phyloP scores from a whole-genome alignment of 2,329 filamentous ascomycete genomes.

The Leptographium procerum region DNA sequence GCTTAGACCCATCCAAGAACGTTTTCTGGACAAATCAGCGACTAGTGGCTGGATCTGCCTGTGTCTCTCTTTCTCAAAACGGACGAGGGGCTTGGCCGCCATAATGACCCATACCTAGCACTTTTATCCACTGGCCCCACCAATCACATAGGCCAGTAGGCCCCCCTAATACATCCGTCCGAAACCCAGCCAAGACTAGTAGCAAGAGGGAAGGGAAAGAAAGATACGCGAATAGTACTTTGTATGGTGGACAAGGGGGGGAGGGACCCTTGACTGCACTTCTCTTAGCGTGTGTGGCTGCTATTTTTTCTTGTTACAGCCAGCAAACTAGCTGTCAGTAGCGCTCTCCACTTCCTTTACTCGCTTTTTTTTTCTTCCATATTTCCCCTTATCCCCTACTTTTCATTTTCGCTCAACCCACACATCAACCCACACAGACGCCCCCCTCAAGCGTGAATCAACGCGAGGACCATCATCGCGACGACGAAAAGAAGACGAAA shows the following conservation, averaged over 20 bases:
- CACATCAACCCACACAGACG: not conserved
- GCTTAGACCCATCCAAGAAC: not conserved
- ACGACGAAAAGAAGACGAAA: not conserved
- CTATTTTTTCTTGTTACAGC: not conserved
- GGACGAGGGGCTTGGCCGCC: not conserved
- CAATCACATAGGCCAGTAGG: constrained; percentile 6
- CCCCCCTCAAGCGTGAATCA: not conserved
- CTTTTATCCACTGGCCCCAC: not conserved
- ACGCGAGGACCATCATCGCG: not conserved
- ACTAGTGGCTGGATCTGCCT: not conserved
- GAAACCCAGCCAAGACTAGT: constrained; percentile 13
- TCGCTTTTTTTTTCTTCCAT: not conserved
- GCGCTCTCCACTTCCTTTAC: not conserved
- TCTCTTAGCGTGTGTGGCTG: not conserved
- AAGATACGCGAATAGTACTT: not conserved
- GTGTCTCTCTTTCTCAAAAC: not conserved
- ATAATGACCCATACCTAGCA: not conserved
- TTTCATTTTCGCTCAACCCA: not conserved
- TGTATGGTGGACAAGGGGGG: not conserved
- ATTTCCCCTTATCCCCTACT: not conserved
- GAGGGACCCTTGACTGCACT: not conserved
- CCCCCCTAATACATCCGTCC: constrained; percentile 9
- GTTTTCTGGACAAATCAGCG: not conserved
- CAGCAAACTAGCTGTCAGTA: not conserved
- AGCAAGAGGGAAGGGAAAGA: not conserved